These are phyloP conservation scores for Suillus lakei DNA, from an alignment of 768 basidiomycete species.

Conservation along the genomic window DNA sequence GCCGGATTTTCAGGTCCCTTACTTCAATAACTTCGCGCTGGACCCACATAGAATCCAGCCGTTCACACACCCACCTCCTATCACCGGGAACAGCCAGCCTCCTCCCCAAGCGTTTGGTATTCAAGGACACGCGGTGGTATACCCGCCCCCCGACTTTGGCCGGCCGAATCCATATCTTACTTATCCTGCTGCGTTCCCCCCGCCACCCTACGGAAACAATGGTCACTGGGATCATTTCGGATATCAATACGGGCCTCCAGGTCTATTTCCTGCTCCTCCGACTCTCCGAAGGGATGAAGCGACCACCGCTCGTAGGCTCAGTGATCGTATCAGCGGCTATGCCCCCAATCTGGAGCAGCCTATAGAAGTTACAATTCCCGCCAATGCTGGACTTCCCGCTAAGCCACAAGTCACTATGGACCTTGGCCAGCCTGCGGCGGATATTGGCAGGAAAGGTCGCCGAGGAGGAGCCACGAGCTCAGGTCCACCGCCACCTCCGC, in stretches of 20 bases:
- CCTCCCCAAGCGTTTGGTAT: conserved; percentile 89
- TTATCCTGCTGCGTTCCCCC: conserved; percentile 38
- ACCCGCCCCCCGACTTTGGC: conserved; percentile 51
- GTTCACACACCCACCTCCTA: conserved; percentile 76
- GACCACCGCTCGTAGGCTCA: conserved; percentile 65
- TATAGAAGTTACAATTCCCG: conserved; percentile 53
- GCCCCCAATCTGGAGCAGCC: conserved; percentile 53
- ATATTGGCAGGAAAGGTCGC: conserved; percentile 36
- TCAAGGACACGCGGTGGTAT: conserved; percentile 56
- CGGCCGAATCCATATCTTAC: conserved; percentile 44
- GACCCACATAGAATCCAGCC: conserved; percentile 94
- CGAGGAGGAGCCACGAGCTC: conserved; percentile 44
- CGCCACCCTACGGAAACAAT: conserved; percentile 43
- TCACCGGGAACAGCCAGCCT: conserved; percentile 69
- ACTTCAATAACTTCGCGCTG: conserved; percentile 95
- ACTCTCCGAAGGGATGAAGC: conserved; percentile 61
- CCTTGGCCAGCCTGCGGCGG: conserved; percentile 39
- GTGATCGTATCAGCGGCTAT: conserved; percentile 82
- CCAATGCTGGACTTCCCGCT: conserved; percentile 76
- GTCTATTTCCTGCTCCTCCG: conserved; percentile 39
- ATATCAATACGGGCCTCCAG: conserved; percentile 43
- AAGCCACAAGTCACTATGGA: conserved; percentile 69
- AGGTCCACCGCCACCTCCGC: conserved; percentile 76
- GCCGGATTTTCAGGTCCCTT: conserved; percentile 62
- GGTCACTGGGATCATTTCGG: conserved; percentile 53